Percentiles rank a stretch among this genome's conserved stretches.
Evolutionary conservation across 2,329 filamentous ascomycete genomes (phyloP).

Genomic region (Clonostachys rhizophaga): DNA sequence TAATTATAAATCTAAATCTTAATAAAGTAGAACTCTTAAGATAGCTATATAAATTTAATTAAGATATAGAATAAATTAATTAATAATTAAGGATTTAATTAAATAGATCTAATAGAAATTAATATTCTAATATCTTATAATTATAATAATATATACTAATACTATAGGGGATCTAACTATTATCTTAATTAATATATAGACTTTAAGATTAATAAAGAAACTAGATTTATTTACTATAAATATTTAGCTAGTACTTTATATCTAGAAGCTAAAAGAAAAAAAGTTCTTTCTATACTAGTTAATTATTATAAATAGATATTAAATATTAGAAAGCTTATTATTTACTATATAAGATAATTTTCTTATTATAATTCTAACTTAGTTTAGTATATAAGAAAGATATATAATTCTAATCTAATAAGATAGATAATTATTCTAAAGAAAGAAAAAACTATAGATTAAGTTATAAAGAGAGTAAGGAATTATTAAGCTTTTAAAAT

Average conservation of each 20-base stretch:
- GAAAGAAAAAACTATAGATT: background rate
- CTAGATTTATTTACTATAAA: background rate
- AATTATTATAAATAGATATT: constrained; percentile 3
- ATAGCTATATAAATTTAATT: background rate
- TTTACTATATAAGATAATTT: background rate
- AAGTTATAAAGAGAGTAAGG: too few species aligned
- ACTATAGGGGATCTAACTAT: background rate
- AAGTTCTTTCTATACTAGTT: background rate
- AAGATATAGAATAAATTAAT: background rate
- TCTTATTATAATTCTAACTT: too few species aligned
- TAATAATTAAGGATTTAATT: background rate
- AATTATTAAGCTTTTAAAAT: too few species aligned
- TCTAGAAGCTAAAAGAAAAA: background rate
- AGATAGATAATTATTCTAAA: too few species aligned
- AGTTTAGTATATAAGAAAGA: too few species aligned
- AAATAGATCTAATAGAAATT: background rate
- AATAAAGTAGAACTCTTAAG: background rate
- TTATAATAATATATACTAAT: background rate
- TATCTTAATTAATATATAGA: background rate
- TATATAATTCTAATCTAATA: too few species aligned
- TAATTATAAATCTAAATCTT: background rate
- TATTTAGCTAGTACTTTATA: background rate
- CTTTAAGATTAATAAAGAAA: background rate
- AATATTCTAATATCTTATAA: background rate
- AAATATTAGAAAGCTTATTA: background rate